Conservation (phyloP, 345 rosid species). For the Eucalyptus pauciflora region DNA sequence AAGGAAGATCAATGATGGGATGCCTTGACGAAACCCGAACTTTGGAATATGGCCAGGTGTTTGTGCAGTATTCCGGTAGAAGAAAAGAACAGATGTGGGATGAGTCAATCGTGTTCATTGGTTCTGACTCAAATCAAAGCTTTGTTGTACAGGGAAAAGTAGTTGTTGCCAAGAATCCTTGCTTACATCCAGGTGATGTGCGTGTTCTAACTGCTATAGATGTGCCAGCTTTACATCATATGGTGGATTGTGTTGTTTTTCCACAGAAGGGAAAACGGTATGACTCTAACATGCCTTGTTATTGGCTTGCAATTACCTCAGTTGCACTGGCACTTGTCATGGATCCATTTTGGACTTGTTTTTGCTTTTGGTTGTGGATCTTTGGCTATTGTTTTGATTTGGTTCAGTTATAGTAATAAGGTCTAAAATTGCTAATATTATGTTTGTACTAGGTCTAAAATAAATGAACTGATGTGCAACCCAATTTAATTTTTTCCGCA, state of each 20-base stretch:
- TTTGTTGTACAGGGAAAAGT: conserved; percentile 18
- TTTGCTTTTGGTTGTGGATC: not conserved
- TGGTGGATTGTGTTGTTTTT: conserved; percentile 69
- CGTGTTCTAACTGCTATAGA: conserved; percentile 39
- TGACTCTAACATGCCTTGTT: not conserved
- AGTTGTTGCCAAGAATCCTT: conserved; percentile 60
- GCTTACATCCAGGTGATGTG: conserved; percentile 72
- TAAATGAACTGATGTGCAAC: not conserved
- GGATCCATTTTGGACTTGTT: not conserved
- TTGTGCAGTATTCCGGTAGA: conserved; percentile 37
- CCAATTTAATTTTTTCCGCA: not conserved
- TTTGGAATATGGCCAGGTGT: conserved; percentile 66
- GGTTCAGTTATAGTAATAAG: not conserved
- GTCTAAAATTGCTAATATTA: not conserved
- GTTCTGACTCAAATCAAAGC: not conserved
- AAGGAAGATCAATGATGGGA: conserved; percentile 88
- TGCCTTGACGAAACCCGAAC: conserved; percentile 76
- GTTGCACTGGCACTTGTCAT: not conserved
- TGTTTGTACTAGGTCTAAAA: not conserved
- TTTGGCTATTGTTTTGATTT: not conserved
- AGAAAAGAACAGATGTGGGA: not conserved
- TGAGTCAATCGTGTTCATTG: not conserved
- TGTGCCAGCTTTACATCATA: conserved; percentile 37
- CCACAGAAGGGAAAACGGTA: conserved; percentile 64
- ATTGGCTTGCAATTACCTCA: not conserved